Evolutionary conservation across 768 basidiomycete genomes (phyloP).

Genomic region (Podaxis carcinomalis): DNA sequence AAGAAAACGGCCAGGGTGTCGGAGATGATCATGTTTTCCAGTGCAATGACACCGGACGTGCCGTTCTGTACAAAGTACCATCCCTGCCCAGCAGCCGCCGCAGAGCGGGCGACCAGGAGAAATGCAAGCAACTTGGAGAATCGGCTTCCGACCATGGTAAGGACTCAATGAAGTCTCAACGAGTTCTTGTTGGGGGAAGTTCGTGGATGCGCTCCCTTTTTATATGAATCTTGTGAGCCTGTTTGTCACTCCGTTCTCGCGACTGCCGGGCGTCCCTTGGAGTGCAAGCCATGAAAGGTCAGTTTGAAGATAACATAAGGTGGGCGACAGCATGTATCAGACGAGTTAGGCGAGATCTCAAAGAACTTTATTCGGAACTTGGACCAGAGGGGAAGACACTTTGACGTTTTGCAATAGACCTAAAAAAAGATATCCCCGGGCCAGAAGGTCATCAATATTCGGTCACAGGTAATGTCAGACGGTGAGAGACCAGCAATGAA

Average conservation of each 20-base stretch:
- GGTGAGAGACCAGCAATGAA: too few species aligned
- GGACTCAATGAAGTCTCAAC: neutral
- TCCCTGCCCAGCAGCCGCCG: conserved; percentile 12
- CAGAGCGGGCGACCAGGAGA: neutral
- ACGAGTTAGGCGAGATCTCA: neutral
- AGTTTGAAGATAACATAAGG: neutral
- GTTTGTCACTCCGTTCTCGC: neutral
- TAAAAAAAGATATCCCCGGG: too few species aligned
- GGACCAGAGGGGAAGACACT: too few species aligned
- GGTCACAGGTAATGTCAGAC: too few species aligned
- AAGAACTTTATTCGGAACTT: neutral
- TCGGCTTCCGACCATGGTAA: neutral
- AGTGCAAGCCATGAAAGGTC: neutral
- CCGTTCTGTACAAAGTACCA: conserved; percentile 27
- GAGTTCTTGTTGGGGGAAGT: neutral
- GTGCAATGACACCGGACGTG: conserved; percentile 23
- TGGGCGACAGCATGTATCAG: neutral
- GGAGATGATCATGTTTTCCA: conserved; percentile 26
- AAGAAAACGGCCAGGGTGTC: conserved; percentile 26
- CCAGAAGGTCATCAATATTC: too few species aligned
- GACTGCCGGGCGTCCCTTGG: neutral
- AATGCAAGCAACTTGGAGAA: neutral
- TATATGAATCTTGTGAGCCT: neutral
- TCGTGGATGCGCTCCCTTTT: neutral
- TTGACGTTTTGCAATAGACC: neutral